A percentile compares a stretch with the other conserved stretches of the same genome.
phyloP scores from a whole-genome alignment of 2,329 filamentous ascomycete species.

The Diaporthe batatas region DNA sequence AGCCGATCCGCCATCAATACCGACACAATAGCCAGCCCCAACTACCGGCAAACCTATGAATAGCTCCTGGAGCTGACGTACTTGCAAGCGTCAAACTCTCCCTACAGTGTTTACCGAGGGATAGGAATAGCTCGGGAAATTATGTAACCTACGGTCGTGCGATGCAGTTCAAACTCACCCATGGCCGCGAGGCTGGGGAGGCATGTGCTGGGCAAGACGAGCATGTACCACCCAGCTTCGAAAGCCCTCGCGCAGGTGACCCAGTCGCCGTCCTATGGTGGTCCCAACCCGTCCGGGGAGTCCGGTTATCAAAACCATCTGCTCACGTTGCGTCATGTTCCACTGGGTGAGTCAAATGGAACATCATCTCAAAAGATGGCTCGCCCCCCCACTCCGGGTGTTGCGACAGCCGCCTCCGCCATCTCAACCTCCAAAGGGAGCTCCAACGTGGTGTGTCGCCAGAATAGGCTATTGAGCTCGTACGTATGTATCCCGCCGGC shows the following conservation, averaged over 20 bases:
- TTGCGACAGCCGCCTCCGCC: not conserved
- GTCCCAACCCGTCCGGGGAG: not conserved
- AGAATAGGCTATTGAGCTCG: not conserved
- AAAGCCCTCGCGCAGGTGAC: conserved; percentile 5
- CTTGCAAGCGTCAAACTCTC: not conserved
- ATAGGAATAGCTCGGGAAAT: not conserved
- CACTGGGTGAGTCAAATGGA: conserved; percentile 9
- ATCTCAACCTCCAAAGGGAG: not conserved
- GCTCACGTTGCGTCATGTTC: conserved; percentile 17
- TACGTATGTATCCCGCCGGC: conserved; percentile 12
- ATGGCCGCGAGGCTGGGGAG: not conserved
- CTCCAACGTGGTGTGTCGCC: not conserved
- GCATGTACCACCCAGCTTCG: not conserved
- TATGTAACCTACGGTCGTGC: not conserved
- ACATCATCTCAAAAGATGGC: conserved; percentile 26
- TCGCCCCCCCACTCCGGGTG: conserved; percentile 1
- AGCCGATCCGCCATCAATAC: not conserved
- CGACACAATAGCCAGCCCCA: not conserved
- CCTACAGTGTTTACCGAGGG: not conserved
- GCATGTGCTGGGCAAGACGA: not conserved
- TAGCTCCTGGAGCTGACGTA: not conserved
- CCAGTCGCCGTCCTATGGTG: not conserved
- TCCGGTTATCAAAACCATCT: not conserved
- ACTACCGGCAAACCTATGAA: not conserved
- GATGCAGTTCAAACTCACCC: not conserved